A percentile compares a stretch with the other conserved stretches of the same genome.
Conservation (phyloP, 768 basidiomycete species). For the Boletus reticulatus region DNA sequence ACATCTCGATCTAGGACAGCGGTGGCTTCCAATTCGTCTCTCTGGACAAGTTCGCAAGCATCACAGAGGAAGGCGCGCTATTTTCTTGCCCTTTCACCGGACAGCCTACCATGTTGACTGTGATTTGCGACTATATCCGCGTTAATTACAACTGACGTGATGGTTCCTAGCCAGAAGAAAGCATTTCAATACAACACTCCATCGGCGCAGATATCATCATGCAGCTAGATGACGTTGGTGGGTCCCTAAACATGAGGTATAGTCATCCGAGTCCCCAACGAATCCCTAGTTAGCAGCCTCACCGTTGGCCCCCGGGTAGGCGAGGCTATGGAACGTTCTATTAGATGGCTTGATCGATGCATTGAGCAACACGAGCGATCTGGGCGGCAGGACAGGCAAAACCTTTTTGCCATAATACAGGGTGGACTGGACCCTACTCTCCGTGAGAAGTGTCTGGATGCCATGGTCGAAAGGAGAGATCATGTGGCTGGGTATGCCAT, state of each 20-base stretch:
- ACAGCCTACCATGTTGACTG: slow-evolving; percentile 85
- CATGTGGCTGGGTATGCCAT: slow-evolving; percentile 89
- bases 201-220: slow-evolving; percentile 95
- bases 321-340: slow-evolving; percentile 86
- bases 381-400: slow-evolving; percentile 65
- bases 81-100: slow-evolving; percentile 86
- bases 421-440: slow-evolving; percentile 75
- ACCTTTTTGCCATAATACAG: slow-evolving; percentile 91
- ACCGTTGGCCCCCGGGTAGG: slow-evolving; percentile 77
- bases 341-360: slow-evolving; percentile 90
- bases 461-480: slow-evolving; percentile 75
- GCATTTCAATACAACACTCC: slow-evolving; percentile 85
- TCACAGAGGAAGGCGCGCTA: slow-evolving; percentile 86
- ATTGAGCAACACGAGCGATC: slow-evolving; percentile 71
- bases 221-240: slow-evolving; percentile 91
- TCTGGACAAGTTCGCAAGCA: slow-evolving; percentile 76
- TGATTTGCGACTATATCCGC: slow-evolving; percentile 33
- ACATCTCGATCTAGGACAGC: slow-evolving; percentile 56
- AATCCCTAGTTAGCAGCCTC: slow-evolving; percentile 65
- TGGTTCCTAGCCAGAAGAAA: slow-evolving; percentile 74
- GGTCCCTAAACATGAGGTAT: slow-evolving; percentile 24
- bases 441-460: slow-evolving; percentile 72
- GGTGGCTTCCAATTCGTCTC: slow-evolving; percentile 90
- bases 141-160: slow-evolving; percentile 2
- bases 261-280: background rate